Base-by-base conservation (phyloP, 768 basidiomycete genomes). In the Mycena vulgaris region DNA sequence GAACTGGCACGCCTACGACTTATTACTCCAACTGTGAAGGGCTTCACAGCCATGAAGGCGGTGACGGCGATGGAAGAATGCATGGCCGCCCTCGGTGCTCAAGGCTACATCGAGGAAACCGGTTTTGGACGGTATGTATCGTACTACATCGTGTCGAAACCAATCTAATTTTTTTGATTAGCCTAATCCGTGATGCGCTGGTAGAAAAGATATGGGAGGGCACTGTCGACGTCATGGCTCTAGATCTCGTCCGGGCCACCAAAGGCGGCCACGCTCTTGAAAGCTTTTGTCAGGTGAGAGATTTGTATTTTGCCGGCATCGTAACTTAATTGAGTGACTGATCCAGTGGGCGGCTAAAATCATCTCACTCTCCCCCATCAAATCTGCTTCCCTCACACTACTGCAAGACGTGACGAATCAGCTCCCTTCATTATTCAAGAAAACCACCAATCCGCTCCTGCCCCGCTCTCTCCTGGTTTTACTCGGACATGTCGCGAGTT, bases 161-260 rank as follows among this genome's bases (percentile, higher is more conserved):
- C 13, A 25, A 33, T 25, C 57, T 48, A 11, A 45, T 4, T 3
- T 45, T 35, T 23, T n/a, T 48, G n/a, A n/a, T 3, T 58, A 86
- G 87, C 31, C 74, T 87, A 16, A 91, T 95, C 27, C 82, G 90
- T 9, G 93, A 94, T 81, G 83, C 84, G 5, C 76, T 92, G 14
- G 93, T 94, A 16, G 93, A 94, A 80, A 92, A 90, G 75, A 93
- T 95, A 56, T 94, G 93, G 93, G 93, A 95, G 79, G 93, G 92
- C 0, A 93, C 92, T 0, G 84, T 85, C n/a, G 88, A 87, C 1
- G 90, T 94, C 8, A 84, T 94, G 7, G 84, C 92, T 4, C 77
- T 93, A 53, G 93, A 95, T 76, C 80, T 93, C 35, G 79, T 87
- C 9, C 82, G 92, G 56, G 89, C 88, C 6, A 82, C 86, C 25